Evolutionary conservation across 2,329 filamentous ascomycete genomes (phyloP), one percentile per base, ranked within the genome.

Genomic region (Cadophora sp.): DNA sequence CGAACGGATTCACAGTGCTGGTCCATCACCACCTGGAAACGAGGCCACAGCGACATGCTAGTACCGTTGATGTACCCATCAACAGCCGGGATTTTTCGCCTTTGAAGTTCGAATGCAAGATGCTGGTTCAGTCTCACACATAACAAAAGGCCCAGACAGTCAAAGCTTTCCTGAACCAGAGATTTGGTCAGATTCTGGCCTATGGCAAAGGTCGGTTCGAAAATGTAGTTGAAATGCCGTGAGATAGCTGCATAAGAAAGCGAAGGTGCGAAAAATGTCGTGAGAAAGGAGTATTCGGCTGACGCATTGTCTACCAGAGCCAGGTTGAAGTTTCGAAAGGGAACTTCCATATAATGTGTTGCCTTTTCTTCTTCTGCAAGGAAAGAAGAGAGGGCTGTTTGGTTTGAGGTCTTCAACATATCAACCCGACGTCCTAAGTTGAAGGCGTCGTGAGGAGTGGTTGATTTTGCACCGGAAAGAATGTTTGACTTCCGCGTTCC

Each of bases 11-110:
- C 94, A 80, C 92, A 94, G 77, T 99, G 96, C 64, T 90, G 86
- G 77, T 97, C 94, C 89, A 99, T 97, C 73, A 97, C 89, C 65
- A 93, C 87, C 79, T 99, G 96, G 74, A 99, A 92, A 30, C 95
- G 90, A 8, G 96, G 96, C 96, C 96, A 99, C 6, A 99, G 87
- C 2, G 96, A 87, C 93, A 99, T 99, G 76, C 91, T 94, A 5
- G 93, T 97, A 55, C 89, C 94, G 78, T 99, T 99, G 77, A 97
- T 90, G 77, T 99, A 99, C 47, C 88, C 86, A 76, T 99, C 96
- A 1, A 93, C 89, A 5, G 93, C 90, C 0, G 96, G 96, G 0
- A 98, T 89, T 76, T 96, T 95, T 64, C 95, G 89, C 13, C 95
- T 87, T 79, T 99, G 96, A 41, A 98, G 85, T 79, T 97, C 93